phyloP scores from a whole-genome alignment of 1,284 basidiomycete species.

The Fistulinella cinereoalba region DNA sequence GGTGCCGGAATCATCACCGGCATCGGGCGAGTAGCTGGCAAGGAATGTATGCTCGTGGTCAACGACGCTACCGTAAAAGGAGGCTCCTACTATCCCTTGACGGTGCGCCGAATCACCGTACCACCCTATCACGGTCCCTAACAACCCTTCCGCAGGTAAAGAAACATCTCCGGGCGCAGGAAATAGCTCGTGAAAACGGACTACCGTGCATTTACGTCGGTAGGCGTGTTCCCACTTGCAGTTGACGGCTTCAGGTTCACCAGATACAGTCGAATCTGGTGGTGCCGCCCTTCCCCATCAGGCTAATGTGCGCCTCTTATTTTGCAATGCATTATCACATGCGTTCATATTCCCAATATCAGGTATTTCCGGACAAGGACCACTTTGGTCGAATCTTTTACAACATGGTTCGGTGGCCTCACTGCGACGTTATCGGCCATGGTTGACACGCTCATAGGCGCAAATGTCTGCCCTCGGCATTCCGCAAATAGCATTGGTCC shows the following conservation, averaged over 20 bases:
- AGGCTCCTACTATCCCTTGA: conserved; percentile 90
- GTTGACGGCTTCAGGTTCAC: conserved; percentile 10
- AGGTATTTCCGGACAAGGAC: conserved; percentile 83
- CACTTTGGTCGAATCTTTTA: conserved; percentile 97
- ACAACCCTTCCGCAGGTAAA: conserved; percentile 60
- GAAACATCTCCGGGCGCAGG: conserved; percentile 93
- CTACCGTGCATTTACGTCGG: conserved; percentile 92
- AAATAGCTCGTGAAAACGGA: conserved; percentile 87
- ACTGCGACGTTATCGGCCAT: conserved; percentile 1
- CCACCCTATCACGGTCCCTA: not conserved
- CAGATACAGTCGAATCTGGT: conserved; percentile 78
- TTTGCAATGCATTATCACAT: not conserved
- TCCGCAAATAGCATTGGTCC: conserved; percentile 90
- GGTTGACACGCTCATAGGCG: conserved; percentile 47
- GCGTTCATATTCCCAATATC: conserved; percentile 13
- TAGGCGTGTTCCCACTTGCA: conserved; percentile 32
- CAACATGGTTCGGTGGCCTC: conserved; percentile 71
- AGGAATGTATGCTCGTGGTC: conserved; percentile 86
- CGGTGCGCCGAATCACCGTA: conserved; percentile 45
- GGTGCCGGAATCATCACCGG: conserved; percentile 92
- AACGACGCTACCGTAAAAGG: conserved; percentile 96
- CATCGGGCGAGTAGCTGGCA: conserved; percentile 76
- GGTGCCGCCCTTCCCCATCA: conserved; percentile 92
- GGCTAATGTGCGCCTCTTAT: conserved; percentile 62
- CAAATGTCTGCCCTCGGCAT: conserved; percentile 90